These are phyloP conservation scores for Talaromyces marneffei DNA, from an alignment of 2,329 filamentous ascomycete genomes.

Conservation along the genomic window DNA sequence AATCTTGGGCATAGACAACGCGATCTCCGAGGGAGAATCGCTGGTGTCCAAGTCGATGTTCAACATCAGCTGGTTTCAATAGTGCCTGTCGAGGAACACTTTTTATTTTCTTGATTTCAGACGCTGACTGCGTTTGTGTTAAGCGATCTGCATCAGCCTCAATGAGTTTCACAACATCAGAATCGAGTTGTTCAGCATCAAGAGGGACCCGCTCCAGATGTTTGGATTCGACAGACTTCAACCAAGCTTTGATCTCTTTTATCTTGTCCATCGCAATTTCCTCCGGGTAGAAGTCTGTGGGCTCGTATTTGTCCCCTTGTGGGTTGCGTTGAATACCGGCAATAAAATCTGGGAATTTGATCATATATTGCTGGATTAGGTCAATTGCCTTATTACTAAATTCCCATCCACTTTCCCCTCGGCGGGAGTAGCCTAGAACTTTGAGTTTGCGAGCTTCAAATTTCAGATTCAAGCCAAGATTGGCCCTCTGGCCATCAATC, in stretches of 20 bases:
- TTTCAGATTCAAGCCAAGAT: slow-evolving; percentile 91
- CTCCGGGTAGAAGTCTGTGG: slow-evolving; percentile 78
- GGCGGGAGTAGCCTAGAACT: slow-evolving; percentile 90
- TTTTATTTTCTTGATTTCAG: slow-evolving; percentile 63
- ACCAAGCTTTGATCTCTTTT: slow-evolving; percentile 89
- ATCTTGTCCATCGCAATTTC: slow-evolving; percentile 70
- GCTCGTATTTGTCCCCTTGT: slow-evolving; percentile 73
- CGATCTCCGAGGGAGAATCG: slow-evolving; percentile 79
- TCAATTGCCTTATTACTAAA: slow-evolving; percentile 80
- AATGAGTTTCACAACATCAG: slow-evolving; percentile 74
- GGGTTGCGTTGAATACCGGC: slow-evolving; percentile 80
- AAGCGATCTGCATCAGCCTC: slow-evolving; percentile 67
- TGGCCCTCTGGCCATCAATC: slow-evolving; percentile 75
- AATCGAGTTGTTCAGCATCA: slow-evolving; percentile 93
- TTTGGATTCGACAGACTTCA: slow-evolving; percentile 86
- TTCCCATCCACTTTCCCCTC: slow-evolving; percentile 84
- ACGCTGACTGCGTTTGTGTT: slow-evolving; percentile 47
- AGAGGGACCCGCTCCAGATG: slow-evolving; percentile 93
- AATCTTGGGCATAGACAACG: slow-evolving; percentile 85
- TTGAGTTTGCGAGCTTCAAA: slow-evolving; percentile 95
- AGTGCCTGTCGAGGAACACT: slow-evolving; percentile 81
- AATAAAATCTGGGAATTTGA: slow-evolving; percentile 90
- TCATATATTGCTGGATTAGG: slow-evolving; percentile 83
- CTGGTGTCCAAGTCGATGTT: slow-evolving; percentile 83
- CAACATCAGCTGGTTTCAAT: slow-evolving; percentile 91